Base-by-base conservation (phyloP, 2,329 filamentous ascomycete genomes). In the Fulvia fulva region DNA sequence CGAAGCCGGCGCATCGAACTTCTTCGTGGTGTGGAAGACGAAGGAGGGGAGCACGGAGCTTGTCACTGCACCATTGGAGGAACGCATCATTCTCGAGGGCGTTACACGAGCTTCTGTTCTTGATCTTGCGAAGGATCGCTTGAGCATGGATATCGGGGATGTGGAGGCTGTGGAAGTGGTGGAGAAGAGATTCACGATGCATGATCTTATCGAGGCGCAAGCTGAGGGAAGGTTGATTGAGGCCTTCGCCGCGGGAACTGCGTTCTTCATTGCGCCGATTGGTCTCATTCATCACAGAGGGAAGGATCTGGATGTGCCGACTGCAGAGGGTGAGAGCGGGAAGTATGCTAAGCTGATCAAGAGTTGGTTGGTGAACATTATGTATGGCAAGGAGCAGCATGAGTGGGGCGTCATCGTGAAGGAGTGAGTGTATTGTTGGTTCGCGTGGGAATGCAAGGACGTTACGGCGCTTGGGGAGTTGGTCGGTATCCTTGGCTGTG, bases 1-100 rank as follows among this genome's bases (percentile, higher is more conserved):
- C 1, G 92, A 97, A 78, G 92, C 92, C 1, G 92, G 92, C 4
- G 92, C 91, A 12, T 90, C 86, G 69, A 97, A 97, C 77, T 96
- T 96, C 77, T 96, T 97, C 70, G 80, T 96, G 7, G 79, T 96
- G 12, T 91, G 88, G 89, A 82, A 80, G 70, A 83, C 81, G 49
- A 83, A 80, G 71, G 66, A 62, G 28, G 62, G 86, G 83, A 82
- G 79, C 67, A 70, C 82, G 23, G 81, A 94, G 78, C 80, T 97
- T 30, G 80, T 96, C 56, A 97, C 92, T 2, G 91, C 92, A 2
- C 90, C 90, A 8, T 76, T 97, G 45, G 88, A 88, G 58, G 90
- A 70, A 56, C 85, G 88, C 69, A 81, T 96, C 60, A 96, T 97
- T 66, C 81, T 97, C 2, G 89, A 93, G 62, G 92, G 92, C 63